phyloP scores from a whole-genome alignment of 805 yeast genomes.

The Groenewaldozyma tartarivorans region DNA sequence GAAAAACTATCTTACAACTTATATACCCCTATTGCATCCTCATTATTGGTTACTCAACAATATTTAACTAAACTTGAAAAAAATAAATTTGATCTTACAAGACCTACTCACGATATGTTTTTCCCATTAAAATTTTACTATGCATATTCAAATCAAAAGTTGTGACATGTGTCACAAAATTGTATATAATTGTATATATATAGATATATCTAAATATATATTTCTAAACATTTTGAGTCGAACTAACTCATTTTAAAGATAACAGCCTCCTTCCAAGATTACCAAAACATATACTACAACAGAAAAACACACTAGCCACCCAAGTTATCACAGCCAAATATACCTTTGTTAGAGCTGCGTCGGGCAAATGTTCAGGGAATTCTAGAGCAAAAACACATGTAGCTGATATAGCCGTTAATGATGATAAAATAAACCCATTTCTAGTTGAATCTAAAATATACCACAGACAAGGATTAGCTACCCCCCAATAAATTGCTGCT shows the following conservation, averaged over 20 bases:
- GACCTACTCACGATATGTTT: constrained; percentile 22
- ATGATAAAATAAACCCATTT: constrained; percentile 28
- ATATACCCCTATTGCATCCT: constrained; percentile 57
- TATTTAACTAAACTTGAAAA: constrained; percentile 54
- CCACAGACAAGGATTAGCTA: constrained; percentile 33
- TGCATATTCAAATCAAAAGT: not conserved
- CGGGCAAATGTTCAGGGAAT: constrained; percentile 17
- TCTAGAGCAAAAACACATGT: constrained; percentile 20
- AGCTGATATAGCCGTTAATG: constrained; percentile 25
- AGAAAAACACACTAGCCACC: constrained; percentile 25
- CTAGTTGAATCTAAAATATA: constrained; percentile 28
- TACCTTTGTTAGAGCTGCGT: constrained; percentile 15
- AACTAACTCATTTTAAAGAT: no score
- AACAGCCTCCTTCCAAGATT: constrained; percentile 30
- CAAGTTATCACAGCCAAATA: constrained; percentile 22
- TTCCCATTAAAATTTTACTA: not conserved
- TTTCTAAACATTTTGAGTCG: no score
- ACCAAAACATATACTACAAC: constrained; percentile 30
- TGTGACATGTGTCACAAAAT: no score
- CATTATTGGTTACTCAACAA: constrained; percentile 49
- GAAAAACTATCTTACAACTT: constrained; percentile 41
- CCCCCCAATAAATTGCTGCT: constrained; percentile 28
- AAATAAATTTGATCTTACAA: constrained; percentile 52
- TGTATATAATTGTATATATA: no score
- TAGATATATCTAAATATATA: no score